These are phyloP conservation scores for Metschnikowia cerradonensis DNA, from an alignment of 805 yeast genomes.

Conservation along the genomic window DNA sequence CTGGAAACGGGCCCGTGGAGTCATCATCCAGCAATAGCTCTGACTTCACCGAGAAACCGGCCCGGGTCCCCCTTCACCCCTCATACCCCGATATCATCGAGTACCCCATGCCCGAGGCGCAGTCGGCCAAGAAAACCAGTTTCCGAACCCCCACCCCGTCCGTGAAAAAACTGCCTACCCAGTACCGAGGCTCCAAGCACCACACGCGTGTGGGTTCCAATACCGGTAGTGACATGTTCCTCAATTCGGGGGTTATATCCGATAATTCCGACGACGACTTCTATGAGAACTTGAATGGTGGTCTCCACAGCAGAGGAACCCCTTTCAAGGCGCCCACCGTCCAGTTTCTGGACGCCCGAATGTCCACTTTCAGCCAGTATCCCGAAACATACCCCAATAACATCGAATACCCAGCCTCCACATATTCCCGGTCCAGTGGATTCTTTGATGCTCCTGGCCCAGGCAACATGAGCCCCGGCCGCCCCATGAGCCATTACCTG, in stretches of 20 bases:
- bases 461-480: background rate
- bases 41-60: background rate
- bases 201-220: conserved; percentile 10
- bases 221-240: conserved; percentile 9
- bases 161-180: background rate
- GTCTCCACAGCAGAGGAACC: conserved; percentile 12
- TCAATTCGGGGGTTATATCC: conserved; percentile 5
- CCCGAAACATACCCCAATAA: conserved; percentile 5
- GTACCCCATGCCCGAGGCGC: background rate
- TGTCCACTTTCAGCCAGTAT: conserved; percentile 7
- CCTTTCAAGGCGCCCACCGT: conserved; percentile 5
- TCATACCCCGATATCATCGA: conserved; percentile 1
- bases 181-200: conserved; percentile 2
- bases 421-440: conserved; percentile 13
- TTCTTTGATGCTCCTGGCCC: conserved; percentile 1
- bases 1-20: background rate
- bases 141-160: background rate
- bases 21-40: background rate
- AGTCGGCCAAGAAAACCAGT: background rate
- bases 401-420: conserved; percentile 15
- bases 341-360: conserved; percentile 7
- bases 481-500: conserved; percentile 1
- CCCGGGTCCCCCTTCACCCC: conserved; percentile 1
- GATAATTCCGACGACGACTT: conserved; percentile 16
- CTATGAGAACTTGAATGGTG: conserved; percentile 18